Percentiles rank a stretch among this genome's conserved stretches.
phyloP scores from a whole-genome alignment of 495 filamentous ascomycete species.

The Aspergillus diversus region DNA sequence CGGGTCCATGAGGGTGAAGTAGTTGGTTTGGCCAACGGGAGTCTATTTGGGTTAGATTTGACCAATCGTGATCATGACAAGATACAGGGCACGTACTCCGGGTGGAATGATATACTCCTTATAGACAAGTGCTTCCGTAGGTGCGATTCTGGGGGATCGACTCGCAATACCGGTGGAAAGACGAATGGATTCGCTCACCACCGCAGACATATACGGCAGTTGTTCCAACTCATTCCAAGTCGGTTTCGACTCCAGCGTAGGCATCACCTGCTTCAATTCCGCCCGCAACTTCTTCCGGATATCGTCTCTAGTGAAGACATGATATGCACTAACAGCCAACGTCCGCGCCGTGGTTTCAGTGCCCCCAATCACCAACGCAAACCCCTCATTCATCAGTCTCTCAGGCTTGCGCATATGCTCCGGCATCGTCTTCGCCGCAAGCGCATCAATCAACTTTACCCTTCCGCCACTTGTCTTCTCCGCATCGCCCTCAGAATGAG shows the following conservation, averaged over 20 bases:
- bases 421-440: constrained; percentile 19
- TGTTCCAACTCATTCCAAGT: constrained; percentile 50
- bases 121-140: constrained; percentile 45
- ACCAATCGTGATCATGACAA: too few species aligned
- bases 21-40: constrained; percentile 48
- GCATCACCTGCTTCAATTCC: constrained; percentile 40
- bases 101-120: constrained; percentile 41
- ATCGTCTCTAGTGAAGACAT: constrained; percentile 15
- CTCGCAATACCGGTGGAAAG: constrained; percentile 43
- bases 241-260: constrained; percentile 28
- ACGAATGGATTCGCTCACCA: constrained; percentile 52
- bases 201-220: constrained; percentile 54
- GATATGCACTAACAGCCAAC: constrained; percentile 24
- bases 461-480: neutral
- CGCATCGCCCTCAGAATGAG: too few species aligned
- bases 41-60: constrained; percentile 28
- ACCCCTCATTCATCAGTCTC: constrained; percentile 45
- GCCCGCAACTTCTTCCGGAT: constrained; percentile 29
- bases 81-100: constrained; percentile 24
- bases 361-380: constrained; percentile 42
- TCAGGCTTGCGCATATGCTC: constrained; percentile 21
- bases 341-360: constrained; percentile 44
- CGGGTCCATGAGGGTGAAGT: constrained; percentile 51
- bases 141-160: constrained; percentile 47
- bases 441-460: neutral